Base-by-base conservation (phyloP, 192 early-diverging fungal genomes). In the Coemansia sp. region DNA sequence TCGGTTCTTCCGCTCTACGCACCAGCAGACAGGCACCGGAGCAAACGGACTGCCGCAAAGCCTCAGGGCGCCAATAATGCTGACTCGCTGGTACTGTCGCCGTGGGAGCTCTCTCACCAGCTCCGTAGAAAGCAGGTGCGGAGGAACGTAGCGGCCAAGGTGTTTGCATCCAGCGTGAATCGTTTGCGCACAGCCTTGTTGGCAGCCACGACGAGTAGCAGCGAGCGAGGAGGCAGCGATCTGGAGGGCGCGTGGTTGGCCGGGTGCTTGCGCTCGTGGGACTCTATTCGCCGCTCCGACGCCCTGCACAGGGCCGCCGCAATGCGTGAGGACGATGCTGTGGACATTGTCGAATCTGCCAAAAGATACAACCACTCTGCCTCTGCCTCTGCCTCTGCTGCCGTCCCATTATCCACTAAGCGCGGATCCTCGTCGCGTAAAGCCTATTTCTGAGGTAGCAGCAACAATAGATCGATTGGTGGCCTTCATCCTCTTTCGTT, bases 201-300 rank as follows among this genome's bases (percentile, higher is more conserved):
- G 49, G 64, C 16, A 3, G 12, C 53, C 37, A 42, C 47, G 19
- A 41, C 13, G 54, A 68, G 39, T 13, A 41, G n/a, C 57, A 41
- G 39, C 16, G 52, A 54, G 52, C 23, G 21, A 9, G 26, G 52
- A 26, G 39, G 39, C 57, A 41, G 39, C 57, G 61, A 58, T 47
- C 26, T 42, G 13, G 58, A 65, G 32, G 79, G 74, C 40, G 54
- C 44, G 19, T 77, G 79, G 75, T 40, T 70, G 50, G 54, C 68
- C 1, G 26, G 39, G 16, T 82, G 71, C 42, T 16, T 74, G 6
- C 49, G 68, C 13, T 49, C 74, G 2, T 82, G 79, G 79, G 75
- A 77, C 38, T 76, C 75, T 37, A 77, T 82, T 16, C 75, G 79
- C 26, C 43, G 79, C 12, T 76, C 75, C 5, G 65, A 70, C 38